Conservation (phyloP, 2,329 filamentous ascomycete species). For the Hypoxylon sp. region DNA sequence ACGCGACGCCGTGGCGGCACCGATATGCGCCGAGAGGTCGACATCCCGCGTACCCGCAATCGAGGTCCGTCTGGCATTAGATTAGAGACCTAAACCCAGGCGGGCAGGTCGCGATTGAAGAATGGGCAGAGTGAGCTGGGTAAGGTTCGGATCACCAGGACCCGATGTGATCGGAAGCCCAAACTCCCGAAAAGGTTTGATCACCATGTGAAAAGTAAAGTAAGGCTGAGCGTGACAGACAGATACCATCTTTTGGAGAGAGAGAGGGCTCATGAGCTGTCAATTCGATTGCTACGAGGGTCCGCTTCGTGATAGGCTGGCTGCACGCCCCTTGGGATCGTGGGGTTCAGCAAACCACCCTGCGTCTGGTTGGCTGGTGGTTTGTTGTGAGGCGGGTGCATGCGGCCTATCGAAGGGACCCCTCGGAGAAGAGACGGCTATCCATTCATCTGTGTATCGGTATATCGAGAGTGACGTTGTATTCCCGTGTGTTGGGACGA, state of each 20-base stretch:
- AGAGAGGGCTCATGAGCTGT: constrained; percentile 7
- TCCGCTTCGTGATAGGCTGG: constrained; percentile 38
- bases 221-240: constrained; percentile 15
- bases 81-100: too few relatives aligned
- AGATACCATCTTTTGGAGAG: constrained; percentile 10
- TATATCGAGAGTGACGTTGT: constrained; percentile 6
- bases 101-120: constrained; percentile 2
- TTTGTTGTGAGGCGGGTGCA: constrained; percentile 40
- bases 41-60: constrained; percentile 25
- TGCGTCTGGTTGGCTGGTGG: constrained; percentile 32
- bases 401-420: constrained; percentile 24
- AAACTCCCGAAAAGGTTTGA: constrained; percentile 4
- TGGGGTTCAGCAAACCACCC: constrained; percentile 26
- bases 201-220: constrained; percentile 13
- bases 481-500: background rate
- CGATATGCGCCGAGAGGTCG: constrained; percentile 28
- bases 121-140: background rate
- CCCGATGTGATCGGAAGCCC: constrained; percentile 11
- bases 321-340: constrained; percentile 37
- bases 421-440: constrained; percentile 13
- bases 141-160: constrained; percentile 2
- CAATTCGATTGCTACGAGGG: constrained; percentile 25
- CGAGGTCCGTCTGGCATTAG: background rate
- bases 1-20: constrained; percentile 31
- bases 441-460: constrained; percentile 14